Evolutionary conservation across 2,329 filamentous ascomycete genomes (phyloP), one percentile per base, ranked within the genome.

Genomic region (Corynespora cassiicola): DNA sequence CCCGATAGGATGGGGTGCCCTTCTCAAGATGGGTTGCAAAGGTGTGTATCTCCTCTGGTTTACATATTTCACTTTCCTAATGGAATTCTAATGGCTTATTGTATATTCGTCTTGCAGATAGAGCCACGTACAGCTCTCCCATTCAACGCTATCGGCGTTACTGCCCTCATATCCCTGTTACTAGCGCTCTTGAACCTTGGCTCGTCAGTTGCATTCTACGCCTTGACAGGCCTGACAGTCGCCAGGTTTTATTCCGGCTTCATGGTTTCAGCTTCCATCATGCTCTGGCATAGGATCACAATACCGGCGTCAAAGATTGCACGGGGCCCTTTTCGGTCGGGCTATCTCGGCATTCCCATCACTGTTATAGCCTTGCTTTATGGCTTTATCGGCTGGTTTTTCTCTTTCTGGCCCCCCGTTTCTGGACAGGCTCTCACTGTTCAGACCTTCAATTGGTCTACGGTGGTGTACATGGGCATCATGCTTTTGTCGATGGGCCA

Each of bases 121-220:
- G 38, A 48, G 9, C 38, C 26, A 3, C 42, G 43, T 11, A 34
- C 33, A 7, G 15, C 20, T 1, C 38, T 40, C 24, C 72, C 72
- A 7, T 55, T 75, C 17, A 73, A 73, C 46, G 61, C 71, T 3
- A 66, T 75, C 36, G 57, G 68, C 35, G 58, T 74, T 7, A 70
- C 71, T 3, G 54, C 71, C 5, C 45, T 62, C 9, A 57, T 71
- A 16, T 65, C 65, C 14, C 45, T 64, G 10, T 56, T 74, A 6
- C 59, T 77, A 18, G 66, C 66, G 1, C 56, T 76, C 22, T 73
- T 77, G 58, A 74, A 74, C 45, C 67, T 77, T 37, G 73, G 71
- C 19, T 72, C 69, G 2, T 42, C 58, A 7, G 27, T 30, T 7
- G 36, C 39, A 3, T 50, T 50, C 35, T 28, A 36, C 19, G 46